A percentile compares a stretch with the other conserved stretches of the same genome.
Conservation (phyloP, 2,329 filamentous ascomycete species). For the Parasarocladium wereldwijsianum region DNA sequence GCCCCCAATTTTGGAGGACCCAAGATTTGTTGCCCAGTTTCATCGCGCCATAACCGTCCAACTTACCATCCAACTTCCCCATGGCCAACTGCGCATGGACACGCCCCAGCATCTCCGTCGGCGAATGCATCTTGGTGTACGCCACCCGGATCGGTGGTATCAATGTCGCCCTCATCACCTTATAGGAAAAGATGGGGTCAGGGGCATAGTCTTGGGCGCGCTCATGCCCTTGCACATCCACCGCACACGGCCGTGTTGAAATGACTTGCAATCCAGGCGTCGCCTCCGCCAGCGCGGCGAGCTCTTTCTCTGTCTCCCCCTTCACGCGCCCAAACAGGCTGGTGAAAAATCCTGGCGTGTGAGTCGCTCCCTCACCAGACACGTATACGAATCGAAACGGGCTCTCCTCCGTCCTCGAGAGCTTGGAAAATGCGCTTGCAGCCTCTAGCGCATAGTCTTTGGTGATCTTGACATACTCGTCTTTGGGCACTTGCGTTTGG, state of each 20-base stretch:
- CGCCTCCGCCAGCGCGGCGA: conserved; percentile 34
- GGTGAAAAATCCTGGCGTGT: conserved; percentile 38
- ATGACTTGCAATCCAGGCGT: not conserved
- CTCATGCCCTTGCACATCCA: not conserved
- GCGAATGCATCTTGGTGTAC: not conserved
- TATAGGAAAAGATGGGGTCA: not conserved
- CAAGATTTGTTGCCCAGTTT: not conserved
- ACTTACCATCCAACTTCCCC: not conserved
- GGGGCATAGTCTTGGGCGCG: not conserved
- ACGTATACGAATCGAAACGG: conserved; percentile 59
- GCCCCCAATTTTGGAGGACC: not conserved
- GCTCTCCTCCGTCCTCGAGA: conserved; percentile 22
- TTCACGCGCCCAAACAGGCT: conserved; percentile 49
- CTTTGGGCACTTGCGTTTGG: conserved; percentile 41
- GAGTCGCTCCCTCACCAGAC: conserved; percentile 48
- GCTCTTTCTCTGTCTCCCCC: conserved; percentile 45
- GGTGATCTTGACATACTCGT: conserved; percentile 57
- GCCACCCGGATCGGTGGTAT: not conserved
- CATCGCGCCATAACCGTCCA: not conserved
- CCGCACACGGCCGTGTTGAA: not conserved
- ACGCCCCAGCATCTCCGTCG: not conserved
- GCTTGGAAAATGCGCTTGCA: conserved; percentile 40
- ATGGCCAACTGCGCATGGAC: not conserved
- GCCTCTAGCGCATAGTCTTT: conserved; percentile 50
- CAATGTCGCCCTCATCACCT: not conserved